Evolutionary conservation across 1,284 basidiomycete genomes (phyloP).

Genomic region (Abortiporus biennis): DNA sequence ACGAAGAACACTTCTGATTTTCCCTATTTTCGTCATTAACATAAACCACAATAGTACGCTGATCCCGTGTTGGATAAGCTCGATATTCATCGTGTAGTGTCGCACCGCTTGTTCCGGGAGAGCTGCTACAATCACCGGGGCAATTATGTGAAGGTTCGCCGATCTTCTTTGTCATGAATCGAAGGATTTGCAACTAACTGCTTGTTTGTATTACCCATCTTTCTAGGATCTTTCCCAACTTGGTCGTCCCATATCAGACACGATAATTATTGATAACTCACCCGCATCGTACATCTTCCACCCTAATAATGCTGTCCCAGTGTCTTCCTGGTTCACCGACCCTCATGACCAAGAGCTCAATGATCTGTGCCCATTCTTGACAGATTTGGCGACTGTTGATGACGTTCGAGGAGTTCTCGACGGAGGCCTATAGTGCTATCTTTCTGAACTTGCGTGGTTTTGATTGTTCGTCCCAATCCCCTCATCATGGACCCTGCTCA

Average conservation of each 20-base stretch:
- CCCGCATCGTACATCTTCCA: constrained; percentile 99
- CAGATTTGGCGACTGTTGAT: constrained; percentile 80
- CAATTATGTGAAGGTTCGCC: constrained; percentile 91
- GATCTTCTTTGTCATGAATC: constrained; percentile 3
- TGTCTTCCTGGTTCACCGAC: constrained; percentile 99
- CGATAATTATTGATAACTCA: constrained; percentile 98
- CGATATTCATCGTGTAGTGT: constrained; percentile 86
- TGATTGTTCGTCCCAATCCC: too few relatives aligned
- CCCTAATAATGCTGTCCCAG: constrained; percentile 97
- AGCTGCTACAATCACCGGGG: constrained; percentile 99
- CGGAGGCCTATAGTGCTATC: constrained; percentile 69
- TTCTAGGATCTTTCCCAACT: constrained; percentile 91
- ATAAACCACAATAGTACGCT: constrained; percentile 63
- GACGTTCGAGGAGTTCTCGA: constrained; percentile 93
- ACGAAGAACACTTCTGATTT: constrained; percentile 12
- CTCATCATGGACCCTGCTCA: too few relatives aligned
- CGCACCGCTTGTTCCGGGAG: constrained; percentile 94
- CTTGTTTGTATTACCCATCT: constrained; percentile 11
- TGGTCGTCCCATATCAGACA: constrained; percentile 87
- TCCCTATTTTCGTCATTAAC: constrained; percentile 7
- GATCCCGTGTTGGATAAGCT: constrained; percentile 98
- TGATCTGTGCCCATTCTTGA: constrained; percentile 90
- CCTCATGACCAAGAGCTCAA: constrained; percentile 97
- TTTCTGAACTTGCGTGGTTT: too few relatives aligned
- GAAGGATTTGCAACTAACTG: constrained; percentile 1